A percentile compares a stretch with the other conserved stretches of the same genome.
Conservation (phyloP, 2,329 filamentous ascomycete genomes). For the Emmonsia crescens region DNA sequence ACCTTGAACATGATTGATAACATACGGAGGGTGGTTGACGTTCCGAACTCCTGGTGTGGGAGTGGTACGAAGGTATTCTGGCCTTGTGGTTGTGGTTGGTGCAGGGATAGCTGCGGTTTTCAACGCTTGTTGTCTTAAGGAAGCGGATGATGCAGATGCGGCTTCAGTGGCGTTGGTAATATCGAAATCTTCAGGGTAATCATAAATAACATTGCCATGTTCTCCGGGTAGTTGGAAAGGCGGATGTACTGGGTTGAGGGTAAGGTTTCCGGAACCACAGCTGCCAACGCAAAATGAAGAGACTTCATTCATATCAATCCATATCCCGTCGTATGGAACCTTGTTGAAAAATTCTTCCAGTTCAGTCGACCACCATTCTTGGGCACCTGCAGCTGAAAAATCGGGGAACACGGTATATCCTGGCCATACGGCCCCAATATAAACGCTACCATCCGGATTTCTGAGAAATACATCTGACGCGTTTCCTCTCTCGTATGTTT, state of each 20-base stretch:
- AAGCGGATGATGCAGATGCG: constrained; percentile 45
- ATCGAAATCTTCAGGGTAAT: constrained; percentile 60
- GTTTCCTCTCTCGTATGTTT: constrained; percentile 41
- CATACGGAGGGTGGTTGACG: constrained; percentile 64
- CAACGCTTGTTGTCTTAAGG: constrained; percentile 40
- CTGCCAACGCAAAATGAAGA: constrained; percentile 59
- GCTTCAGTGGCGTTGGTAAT: constrained; percentile 58
- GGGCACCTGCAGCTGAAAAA: constrained; percentile 48
- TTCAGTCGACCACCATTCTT: constrained; percentile 49
- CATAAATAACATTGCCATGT: constrained; percentile 46
- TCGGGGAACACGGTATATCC: constrained; percentile 53
- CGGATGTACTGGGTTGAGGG: constrained; percentile 58
- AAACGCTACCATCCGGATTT: constrained; percentile 44
- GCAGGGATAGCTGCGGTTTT: constrained; percentile 24
- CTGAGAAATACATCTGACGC: constrained; percentile 40
- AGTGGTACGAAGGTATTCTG: constrained; percentile 45
- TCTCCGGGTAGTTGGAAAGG: constrained; percentile 56
- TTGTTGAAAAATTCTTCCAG: constrained; percentile 43
- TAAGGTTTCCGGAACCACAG: constrained; percentile 56
- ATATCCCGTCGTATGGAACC: constrained; percentile 43
- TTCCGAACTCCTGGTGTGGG: constrained; percentile 55
- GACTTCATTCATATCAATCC: constrained; percentile 54
- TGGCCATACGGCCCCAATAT: constrained; percentile 47
- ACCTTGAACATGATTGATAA: constrained; percentile 57
- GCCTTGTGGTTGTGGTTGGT: constrained; percentile 19